Conservation (phyloP, 1,284 basidiomycete genomes). For the Phellinidium pouzarii region DNA sequence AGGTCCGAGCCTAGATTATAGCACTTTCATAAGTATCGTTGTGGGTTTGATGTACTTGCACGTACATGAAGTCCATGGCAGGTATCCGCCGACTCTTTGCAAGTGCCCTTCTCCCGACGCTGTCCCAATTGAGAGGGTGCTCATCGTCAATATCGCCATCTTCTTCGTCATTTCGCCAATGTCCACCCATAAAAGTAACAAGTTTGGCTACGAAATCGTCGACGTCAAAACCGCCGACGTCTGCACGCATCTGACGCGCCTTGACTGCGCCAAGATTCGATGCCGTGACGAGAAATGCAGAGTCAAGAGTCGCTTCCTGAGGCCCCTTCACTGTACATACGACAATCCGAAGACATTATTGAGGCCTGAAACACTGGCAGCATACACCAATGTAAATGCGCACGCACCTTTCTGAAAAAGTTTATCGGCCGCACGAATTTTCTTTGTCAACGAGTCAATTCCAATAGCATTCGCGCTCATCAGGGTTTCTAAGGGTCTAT, state of each 20-base stretch:
- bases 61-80: constrained; percentile 74
- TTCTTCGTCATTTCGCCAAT: constrained; percentile 36
- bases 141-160: constrained; percentile 35
- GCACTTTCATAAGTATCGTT: not conserved
- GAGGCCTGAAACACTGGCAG: not conserved
- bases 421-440: constrained; percentile 48
- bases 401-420: constrained; percentile 54
- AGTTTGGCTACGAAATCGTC: constrained; percentile 77
- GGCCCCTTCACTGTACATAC: constrained; percentile 60
- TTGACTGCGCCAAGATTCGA: constrained; percentile 70
- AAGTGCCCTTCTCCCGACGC: constrained; percentile 65
- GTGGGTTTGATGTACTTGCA: constrained; percentile 12
- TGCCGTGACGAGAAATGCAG: constrained; percentile 60
- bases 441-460: constrained; percentile 47
- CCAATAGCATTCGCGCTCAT: constrained; percentile 49
- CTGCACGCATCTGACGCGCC: constrained; percentile 80
- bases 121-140: constrained; percentile 58
- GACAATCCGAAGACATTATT: too few relatives aligned
- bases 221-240: constrained; percentile 73
- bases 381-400: not conserved
- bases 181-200: constrained; percentile 65
- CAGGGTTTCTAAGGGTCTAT: constrained; percentile 17
- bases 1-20: constrained; percentile 63
- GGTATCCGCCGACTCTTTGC: constrained; percentile 70
- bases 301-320: constrained; percentile 76